Evolutionary conservation across 2,329 filamentous ascomycete genomes (phyloP), one percentile per base, ranked within the genome.

Genomic region (Colletotrichum sublineola): DNA sequence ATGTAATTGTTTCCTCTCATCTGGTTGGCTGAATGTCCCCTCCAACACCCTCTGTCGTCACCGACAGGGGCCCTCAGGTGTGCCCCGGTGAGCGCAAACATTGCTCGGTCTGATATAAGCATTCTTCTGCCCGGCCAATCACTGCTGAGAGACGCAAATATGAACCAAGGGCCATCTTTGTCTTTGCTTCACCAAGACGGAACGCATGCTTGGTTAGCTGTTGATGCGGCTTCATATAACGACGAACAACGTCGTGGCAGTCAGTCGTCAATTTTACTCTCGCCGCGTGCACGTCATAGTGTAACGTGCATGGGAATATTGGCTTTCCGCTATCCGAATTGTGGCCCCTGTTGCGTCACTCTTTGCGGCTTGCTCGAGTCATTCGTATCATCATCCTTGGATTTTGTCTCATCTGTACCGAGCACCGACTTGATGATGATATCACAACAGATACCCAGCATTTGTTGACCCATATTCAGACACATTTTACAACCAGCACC

Each of bases 301-400:
- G 33, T 14, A 20, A 50, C 44, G 44, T 50, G 44, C 33, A 40
- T 50, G 60, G 60, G 46, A 38, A 52, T 53, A 36, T 33, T 31
- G n/a, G 12, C 46, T 9, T 62, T 58, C 29, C 14, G 29, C 12
- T n/a, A 44, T 53, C 58, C 50, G 42, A 68, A 56, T 31, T 50
- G 68, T 71, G 65, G 65, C 36, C 65, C 65, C 14, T 53, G 52
- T 71, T 71, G 68, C 68, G 68, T 68, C 68, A 68, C 67, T 63
- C 3, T 46, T 24, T 24, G 40, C 31, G 29, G 15, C 24, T 63
- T 68, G 42, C 24, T 57, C 31, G 68, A 71, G 65, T 71, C 68
- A 71, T 52, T 68, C 29, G 38, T 31, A 24, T 29, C 36, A 20
- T 18, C 38, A 53, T 58, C 52, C 58, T 20, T 71, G 65, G 40